Base-by-base conservation (phyloP, 2,329 filamentous ascomycete species). In the Ophiocordyceps camponoti-floridani region DNA sequence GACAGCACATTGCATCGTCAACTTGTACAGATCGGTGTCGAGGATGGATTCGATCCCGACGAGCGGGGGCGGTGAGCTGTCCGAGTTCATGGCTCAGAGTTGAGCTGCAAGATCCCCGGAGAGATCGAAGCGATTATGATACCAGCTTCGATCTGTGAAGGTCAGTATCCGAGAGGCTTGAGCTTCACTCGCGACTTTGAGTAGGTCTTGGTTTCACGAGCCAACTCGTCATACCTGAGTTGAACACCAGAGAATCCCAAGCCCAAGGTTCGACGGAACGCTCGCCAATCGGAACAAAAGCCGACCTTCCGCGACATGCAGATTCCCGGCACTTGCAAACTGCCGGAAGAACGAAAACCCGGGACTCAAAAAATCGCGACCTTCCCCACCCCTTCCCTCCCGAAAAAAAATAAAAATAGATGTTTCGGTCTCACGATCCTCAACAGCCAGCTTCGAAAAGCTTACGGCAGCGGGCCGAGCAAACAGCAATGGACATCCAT, bases 1-100 rank as follows among this genome's bases (percentile, higher is more conserved):
- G 51, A 96, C 82, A 49, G 87, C 87, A 59, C 84, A 94, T 80
- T 98, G 91, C 91, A 98, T 98, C 18, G 91, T 98, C 63, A 98
- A 66, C 65, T 98, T 98, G 75, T 95, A 98, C 48, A 98, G 58
- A 53, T 81, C 77, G 14, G 83, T 89, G 57, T 91, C 84, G 45
- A 91, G 70, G 57, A 91, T 82, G 56, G 84, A 89, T 56, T 79
- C 83, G 57, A 89, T 77, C 44, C 84, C 84, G 64, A 84, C 82
- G 4, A 82, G 79, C 49, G 73, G 79, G 46, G 75, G 73, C 46
- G 74, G 76, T 30, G 74, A 73, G 64, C 71, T 75, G 60, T 79
- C 77, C 62, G 80, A 80, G 51, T 76, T 74, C 76, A 81, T 80
- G 49, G 33, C 51, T 40, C 6, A 18, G 28, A 7, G 9, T 30